phyloP scores from a whole-genome alignment of 306 rosid genomes.

The Quercus agrifolia region DNA sequence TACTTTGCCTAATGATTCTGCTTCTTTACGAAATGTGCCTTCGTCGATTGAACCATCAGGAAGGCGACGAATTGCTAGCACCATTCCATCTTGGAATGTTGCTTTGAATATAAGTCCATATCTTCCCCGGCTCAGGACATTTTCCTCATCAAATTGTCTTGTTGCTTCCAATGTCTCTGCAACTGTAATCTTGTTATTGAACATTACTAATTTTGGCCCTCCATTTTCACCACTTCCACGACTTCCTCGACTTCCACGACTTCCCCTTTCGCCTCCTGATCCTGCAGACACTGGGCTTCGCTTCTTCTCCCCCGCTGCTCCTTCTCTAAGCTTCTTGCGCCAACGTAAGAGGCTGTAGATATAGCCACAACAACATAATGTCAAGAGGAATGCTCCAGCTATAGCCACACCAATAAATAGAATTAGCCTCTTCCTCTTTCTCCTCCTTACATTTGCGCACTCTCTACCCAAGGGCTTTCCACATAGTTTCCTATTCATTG shows the following conservation, averaged over 20 bases:
- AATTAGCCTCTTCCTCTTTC: conserved; percentile 55
- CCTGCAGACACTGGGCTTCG: conserved; percentile 58
- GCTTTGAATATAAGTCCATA: conserved; percentile 77
- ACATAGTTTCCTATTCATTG: conserved; percentile 47
- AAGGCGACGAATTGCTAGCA: conserved; percentile 73
- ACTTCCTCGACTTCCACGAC: conserved; percentile 41
- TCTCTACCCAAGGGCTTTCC: conserved; percentile 65
- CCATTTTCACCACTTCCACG: conserved; percentile 75
- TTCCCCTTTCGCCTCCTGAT: conserved; percentile 44
- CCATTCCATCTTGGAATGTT: conserved; percentile 68
- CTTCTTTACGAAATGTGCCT: conserved; percentile 58
- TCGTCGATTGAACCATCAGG: conserved; percentile 47
- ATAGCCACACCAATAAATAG: conserved; percentile 46
- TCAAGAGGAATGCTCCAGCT: conserved; percentile 54
- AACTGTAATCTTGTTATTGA: conserved; percentile 63
- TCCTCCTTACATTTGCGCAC: conserved; percentile 45
- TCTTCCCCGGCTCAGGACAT: conserved; percentile 72
- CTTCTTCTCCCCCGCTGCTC: conserved; percentile 66
- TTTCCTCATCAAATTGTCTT: conserved; percentile 81
- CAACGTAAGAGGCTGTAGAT: conserved; percentile 70
- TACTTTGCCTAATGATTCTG: conserved; percentile 67
- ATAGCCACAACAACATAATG: conserved; percentile 65
- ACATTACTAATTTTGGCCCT: conserved; percentile 76
- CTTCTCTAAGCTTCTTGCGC: conserved; percentile 69
- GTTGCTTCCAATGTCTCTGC: conserved; percentile 86